A percentile compares a stretch with the other conserved stretches of the same genome.
Conservation (phyloP, 192 early-diverging fungal species). For the Coemansia brasiliensis region DNA sequence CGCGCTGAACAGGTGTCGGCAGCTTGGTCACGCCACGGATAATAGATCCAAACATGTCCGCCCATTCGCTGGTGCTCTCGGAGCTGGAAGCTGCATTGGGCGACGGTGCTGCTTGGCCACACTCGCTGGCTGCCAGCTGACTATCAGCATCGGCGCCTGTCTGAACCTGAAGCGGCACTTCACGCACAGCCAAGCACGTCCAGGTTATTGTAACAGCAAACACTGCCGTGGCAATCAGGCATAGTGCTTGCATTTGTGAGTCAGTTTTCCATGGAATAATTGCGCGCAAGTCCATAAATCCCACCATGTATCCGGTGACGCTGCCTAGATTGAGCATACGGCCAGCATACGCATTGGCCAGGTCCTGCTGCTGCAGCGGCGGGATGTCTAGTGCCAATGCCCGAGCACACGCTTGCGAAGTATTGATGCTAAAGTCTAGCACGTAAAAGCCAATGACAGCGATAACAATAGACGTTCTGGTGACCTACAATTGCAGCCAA, state of each 20-base stretch:
- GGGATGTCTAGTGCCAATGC: slow-evolving; percentile 85
- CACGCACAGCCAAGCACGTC: slow-evolving; percentile 67
- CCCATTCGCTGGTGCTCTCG: slow-evolving; percentile 16
- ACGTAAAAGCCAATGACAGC: slow-evolving; percentile 89
- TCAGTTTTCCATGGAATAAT: slow-evolving; percentile 66
- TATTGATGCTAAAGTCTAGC: slow-evolving; percentile 92
- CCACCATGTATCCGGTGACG: slow-evolving; percentile 83
- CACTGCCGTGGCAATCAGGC: slow-evolving; percentile 69
- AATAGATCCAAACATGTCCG: slow-evolving; percentile 22
- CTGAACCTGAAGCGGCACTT: slow-evolving; percentile 34
- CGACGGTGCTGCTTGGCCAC: slow-evolving; percentile 5
- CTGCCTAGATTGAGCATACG: slow-evolving; percentile 88
- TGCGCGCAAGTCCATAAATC: slow-evolving; percentile 72
- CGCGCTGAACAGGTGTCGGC: slow-evolving; percentile 71
- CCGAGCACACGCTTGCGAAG: slow-evolving; percentile 80
- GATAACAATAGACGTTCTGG: slow-evolving; percentile 59
- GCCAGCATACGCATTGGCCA: slow-evolving; percentile 80
- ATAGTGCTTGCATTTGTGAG: slow-evolving; percentile 81
- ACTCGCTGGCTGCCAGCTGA: slow-evolving; percentile 5
- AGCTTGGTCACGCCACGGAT: slow-evolving; percentile 45
- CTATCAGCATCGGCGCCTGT: not conserved
- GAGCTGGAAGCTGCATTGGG: not conserved
- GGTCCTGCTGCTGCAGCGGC: slow-evolving; percentile 77
- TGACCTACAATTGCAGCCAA: slow-evolving; percentile 28
- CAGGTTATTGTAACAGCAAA: slow-evolving; percentile 61